Conservation (phyloP, 106 monocot genomes). For the Posidonia australis region DNA sequence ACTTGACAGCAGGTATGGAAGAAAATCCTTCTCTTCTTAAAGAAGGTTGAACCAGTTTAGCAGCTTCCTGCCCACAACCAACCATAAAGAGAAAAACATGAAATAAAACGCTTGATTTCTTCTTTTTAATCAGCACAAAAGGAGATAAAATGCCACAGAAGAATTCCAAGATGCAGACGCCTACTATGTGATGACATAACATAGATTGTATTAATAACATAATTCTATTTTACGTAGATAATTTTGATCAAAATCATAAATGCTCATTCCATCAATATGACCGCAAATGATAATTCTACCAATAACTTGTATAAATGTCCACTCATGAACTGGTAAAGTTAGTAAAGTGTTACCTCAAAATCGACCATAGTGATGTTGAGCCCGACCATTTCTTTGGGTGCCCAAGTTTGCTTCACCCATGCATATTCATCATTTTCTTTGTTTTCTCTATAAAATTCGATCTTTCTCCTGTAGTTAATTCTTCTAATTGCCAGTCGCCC, state of each 20-base stretch:
- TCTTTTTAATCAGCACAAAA: not conserved
- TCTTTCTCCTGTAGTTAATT: conserved; percentile 53
- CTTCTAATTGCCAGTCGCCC: conserved; percentile 87
- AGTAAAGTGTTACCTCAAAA: conserved; percentile 55
- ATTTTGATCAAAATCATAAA: too few species aligned
- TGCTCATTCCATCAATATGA: too few species aligned
- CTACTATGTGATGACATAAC: too few species aligned
- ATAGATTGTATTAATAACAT: too few species aligned
- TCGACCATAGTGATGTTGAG: conserved; percentile 64
- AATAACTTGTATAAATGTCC: too few species aligned
- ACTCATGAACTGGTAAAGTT: not conserved
- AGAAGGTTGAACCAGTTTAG: conserved; percentile 69
- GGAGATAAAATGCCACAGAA: not conserved
- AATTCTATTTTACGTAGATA: too few species aligned
- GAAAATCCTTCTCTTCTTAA: conserved; percentile 93
- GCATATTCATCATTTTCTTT: conserved; percentile 14
- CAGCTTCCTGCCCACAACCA: conserved; percentile 46
- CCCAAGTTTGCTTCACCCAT: conserved; percentile 72
- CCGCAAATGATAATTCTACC: too few species aligned
- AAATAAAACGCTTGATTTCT: not conserved
- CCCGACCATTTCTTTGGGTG: conserved; percentile 53
- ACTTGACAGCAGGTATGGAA: conserved; percentile 73
- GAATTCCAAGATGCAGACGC: too few species aligned
- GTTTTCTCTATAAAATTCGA: conserved; percentile 15
- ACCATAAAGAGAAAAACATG: not conserved